Evolutionary conservation across 306 rosid species (phyloP).

Genomic region (Cucurbita ficifolia): DNA sequence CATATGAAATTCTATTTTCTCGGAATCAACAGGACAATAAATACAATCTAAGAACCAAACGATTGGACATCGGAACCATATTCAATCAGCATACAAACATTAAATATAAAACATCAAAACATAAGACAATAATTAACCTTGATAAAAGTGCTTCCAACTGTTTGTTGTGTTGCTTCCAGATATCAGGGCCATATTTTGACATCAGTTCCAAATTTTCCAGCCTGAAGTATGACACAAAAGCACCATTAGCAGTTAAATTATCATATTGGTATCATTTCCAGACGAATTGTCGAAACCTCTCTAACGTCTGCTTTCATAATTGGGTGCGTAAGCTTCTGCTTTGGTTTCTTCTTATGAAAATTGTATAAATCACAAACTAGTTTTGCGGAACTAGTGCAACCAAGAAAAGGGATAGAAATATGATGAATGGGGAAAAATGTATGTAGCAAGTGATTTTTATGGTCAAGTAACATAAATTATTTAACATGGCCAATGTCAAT

Average conservation of each 20-base stretch:
- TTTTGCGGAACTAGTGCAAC: background rate
- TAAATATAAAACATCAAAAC: background rate
- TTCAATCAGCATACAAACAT: background rate
- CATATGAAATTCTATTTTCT: background rate
- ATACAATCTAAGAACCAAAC: background rate
- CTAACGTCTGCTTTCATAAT: background rate
- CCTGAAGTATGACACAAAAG: slow-evolving; percentile 31
- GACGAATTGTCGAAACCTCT: background rate
- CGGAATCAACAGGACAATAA: background rate
- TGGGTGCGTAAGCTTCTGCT: background rate
- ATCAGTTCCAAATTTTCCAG: slow-evolving; percentile 77
- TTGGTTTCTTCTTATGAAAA: background rate
- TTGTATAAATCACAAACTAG: slow-evolving; percentile 1
- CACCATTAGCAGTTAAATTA: background rate
- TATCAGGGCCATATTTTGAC: slow-evolving; percentile 71
- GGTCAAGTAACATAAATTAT: too few relatives aligned
- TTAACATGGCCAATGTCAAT: background rate
- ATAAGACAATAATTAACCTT: slow-evolving; percentile 37
- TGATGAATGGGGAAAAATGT: background rate
- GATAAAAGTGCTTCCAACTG: slow-evolving; percentile 53
- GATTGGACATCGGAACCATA: background rate
- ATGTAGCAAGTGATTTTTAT: background rate
- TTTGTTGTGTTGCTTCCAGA: slow-evolving; percentile 74
- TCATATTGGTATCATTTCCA: background rate
- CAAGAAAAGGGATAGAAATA: background rate